These are phyloP conservation scores for Rhexocercosporidium sp. DNA, from an alignment of 2,329 filamentous ascomycete genomes.

Conservation along the genomic window DNA sequence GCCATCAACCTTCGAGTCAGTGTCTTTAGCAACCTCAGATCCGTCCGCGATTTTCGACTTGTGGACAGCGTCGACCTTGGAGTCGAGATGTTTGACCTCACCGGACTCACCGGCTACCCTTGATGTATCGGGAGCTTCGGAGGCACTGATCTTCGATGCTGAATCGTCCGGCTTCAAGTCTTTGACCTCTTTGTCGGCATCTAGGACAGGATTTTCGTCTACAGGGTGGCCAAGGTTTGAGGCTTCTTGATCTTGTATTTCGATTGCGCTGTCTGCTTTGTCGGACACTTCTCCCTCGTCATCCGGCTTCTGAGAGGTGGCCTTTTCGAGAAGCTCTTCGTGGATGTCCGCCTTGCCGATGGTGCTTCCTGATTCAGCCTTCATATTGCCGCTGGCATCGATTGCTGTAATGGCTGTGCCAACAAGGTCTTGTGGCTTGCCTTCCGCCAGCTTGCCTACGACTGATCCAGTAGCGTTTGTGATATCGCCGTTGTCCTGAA, in stretches of 20 bases:
- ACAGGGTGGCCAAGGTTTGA: neutral
- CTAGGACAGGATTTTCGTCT: neutral
- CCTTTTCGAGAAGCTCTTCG: slow-evolving; percentile 40
- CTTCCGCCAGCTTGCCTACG: slow-evolving; percentile 53
- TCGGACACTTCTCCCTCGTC: slow-evolving; percentile 4
- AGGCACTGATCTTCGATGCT: neutral
- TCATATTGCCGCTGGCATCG: slow-evolving; percentile 61
- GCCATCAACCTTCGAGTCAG: neutral
- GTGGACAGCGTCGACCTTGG: neutral
- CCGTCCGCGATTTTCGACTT: neutral
- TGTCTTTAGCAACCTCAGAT: neutral
- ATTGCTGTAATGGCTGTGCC: slow-evolving; percentile 70
- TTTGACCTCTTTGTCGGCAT: neutral
- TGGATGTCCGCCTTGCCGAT: slow-evolving; percentile 53
- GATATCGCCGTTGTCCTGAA: slow-evolving; percentile 60
- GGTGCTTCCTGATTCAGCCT: slow-evolving; percentile 60
- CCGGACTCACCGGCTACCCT: neutral
- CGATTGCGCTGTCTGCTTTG: slow-evolving; percentile 14
- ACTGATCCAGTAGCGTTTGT: slow-evolving; percentile 59
- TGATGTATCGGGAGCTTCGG: neutral
- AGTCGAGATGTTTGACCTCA: neutral
- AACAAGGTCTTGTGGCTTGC: slow-evolving; percentile 50
- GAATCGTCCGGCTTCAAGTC: slow-evolving; percentile 4
- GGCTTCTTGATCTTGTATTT: slow-evolving; percentile 2
- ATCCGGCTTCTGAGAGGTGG: slow-evolving; percentile 1